Evolutionary conservation across 164 flowering plant genomes (phyloP).

Genomic region (Aristolochia californica): DNA sequence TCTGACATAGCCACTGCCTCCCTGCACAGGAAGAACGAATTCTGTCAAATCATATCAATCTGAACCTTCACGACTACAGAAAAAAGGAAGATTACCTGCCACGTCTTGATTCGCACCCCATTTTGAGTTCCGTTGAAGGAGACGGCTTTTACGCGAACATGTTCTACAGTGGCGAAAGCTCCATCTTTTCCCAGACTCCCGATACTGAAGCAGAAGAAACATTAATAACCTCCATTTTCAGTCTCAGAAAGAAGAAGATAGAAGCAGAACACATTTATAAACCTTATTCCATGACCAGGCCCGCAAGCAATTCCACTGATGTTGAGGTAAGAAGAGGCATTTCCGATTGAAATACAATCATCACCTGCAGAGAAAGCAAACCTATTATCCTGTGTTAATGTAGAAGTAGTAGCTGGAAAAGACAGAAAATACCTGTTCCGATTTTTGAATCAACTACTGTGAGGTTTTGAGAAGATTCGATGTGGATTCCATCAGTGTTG

Average conservation of each 20-base stretch:
- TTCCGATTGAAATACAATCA: slow-evolving; percentile 30
- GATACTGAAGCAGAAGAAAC: background rate
- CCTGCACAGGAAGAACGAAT: background rate
- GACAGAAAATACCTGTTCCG: slow-evolving; percentile 17
- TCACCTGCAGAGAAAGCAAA: slow-evolving; percentile 18
- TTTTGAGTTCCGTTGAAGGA: background rate
- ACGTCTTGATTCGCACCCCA: background rate
- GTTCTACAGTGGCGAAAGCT: no score
- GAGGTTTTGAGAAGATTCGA: slow-evolving; percentile 10
- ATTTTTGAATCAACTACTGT: slow-evolving; percentile 8
- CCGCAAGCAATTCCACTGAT: slow-evolving; percentile 21
- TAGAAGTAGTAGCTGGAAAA: background rate
- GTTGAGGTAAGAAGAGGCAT: slow-evolving; percentile 12
- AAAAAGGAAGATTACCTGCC: background rate
- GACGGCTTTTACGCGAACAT: background rate
- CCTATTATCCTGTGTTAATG: background rate
- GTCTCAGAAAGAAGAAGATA: background rate
- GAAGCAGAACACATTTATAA: background rate
- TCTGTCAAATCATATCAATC: background rate
- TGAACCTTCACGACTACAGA: background rate
- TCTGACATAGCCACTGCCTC: background rate
- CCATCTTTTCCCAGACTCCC: background rate
- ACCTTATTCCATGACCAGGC: slow-evolving; percentile 45
- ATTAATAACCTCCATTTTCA: background rate
- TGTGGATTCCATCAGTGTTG: slow-evolving; percentile 35